phyloP scores from a whole-genome alignment of 805 yeast species.

The Kockiozyma suomiensis region DNA sequence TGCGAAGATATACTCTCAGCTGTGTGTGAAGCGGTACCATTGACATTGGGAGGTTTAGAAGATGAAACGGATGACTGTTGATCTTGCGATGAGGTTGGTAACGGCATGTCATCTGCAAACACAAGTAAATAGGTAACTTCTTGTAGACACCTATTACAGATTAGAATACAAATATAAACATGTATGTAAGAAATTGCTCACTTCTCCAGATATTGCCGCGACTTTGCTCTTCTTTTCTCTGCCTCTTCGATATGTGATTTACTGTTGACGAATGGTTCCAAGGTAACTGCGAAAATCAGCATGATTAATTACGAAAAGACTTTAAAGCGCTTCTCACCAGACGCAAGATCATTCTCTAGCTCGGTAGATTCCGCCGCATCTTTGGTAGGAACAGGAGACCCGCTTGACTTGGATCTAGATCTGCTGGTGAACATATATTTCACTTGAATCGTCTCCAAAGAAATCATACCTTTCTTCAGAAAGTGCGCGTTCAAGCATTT shows the following conservation, averaged over 20 bases:
- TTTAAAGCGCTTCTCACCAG: too few relatives aligned
- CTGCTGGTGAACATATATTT: too few relatives aligned
- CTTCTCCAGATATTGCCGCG: constrained; percentile 32
- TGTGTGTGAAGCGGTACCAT: background rate
- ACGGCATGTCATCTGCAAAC: constrained; percentile 23
- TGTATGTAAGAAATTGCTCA: too few relatives aligned
- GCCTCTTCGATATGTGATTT: constrained; percentile 21
- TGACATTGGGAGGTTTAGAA: background rate
- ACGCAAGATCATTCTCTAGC: background rate
- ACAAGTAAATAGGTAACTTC: constrained; percentile 32
- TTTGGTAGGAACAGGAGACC: background rate
- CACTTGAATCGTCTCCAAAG: background rate
- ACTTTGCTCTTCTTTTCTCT: constrained; percentile 20
- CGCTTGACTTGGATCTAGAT: constrained; percentile 2
- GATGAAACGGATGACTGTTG: background rate
- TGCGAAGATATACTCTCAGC: background rate
- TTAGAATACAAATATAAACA: too few relatives aligned
- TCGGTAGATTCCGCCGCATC: background rate
- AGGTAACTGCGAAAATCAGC: background rate
- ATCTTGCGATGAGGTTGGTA: constrained; percentile 4
- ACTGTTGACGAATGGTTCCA: constrained; percentile 2
- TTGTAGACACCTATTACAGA: constrained; percentile 22
- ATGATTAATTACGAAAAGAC: too few relatives aligned
- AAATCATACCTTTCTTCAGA: constrained; percentile 24
- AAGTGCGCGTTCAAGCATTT: constrained; percentile 40